Conservation (phyloP, 805 yeast genomes). For the Kodamaea kaohsiungensis region DNA sequence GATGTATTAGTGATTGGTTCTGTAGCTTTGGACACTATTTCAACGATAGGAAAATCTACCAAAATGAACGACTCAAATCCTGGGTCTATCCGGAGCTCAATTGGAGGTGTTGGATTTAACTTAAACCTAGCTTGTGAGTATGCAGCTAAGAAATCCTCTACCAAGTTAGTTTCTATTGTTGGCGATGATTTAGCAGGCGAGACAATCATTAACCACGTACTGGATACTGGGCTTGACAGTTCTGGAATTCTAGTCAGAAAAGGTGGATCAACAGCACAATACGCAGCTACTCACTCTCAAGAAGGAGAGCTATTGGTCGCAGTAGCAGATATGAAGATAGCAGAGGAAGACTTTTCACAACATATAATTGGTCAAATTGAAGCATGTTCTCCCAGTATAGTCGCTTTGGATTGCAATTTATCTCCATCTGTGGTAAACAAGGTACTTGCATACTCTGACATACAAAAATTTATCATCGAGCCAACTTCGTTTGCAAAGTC, state of each 20-base stretch:
- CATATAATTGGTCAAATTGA: constrained; percentile 46
- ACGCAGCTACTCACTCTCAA: constrained; percentile 63
- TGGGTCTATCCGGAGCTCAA: constrained; percentile 52
- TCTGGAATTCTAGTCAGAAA: constrained; percentile 40
- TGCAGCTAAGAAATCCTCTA: constrained; percentile 11
- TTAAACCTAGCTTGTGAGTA: constrained; percentile 64
- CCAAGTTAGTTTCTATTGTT: constrained; percentile 56
- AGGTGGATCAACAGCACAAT: constrained; percentile 59
- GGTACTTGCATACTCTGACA: constrained; percentile 32
- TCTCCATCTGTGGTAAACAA: constrained; percentile 41
- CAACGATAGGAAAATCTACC: constrained; percentile 37
- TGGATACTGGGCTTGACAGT: constrained; percentile 25
- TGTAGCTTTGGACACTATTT: constrained; percentile 71
- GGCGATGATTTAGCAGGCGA: constrained; percentile 61
- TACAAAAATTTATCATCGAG: constrained; percentile 48
- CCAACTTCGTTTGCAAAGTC: constrained; percentile 79
- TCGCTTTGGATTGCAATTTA: constrained; percentile 72
- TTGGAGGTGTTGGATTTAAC: constrained; percentile 88
- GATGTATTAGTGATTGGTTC: constrained; percentile 61
- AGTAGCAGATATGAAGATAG: constrained; percentile 80
- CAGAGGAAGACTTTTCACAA: constrained; percentile 46
- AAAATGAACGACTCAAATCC: constrained; percentile 70
- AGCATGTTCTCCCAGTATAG: constrained; percentile 44
- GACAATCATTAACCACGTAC: constrained; percentile 33
- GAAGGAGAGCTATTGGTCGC: constrained; percentile 71